Percentiles rank a stretch among this genome's conserved stretches.
These are phyloP conservation scores for Setomelanomma holmii DNA, from an alignment of 2,329 filamentous ascomycete species.

Conservation along the genomic window DNA sequence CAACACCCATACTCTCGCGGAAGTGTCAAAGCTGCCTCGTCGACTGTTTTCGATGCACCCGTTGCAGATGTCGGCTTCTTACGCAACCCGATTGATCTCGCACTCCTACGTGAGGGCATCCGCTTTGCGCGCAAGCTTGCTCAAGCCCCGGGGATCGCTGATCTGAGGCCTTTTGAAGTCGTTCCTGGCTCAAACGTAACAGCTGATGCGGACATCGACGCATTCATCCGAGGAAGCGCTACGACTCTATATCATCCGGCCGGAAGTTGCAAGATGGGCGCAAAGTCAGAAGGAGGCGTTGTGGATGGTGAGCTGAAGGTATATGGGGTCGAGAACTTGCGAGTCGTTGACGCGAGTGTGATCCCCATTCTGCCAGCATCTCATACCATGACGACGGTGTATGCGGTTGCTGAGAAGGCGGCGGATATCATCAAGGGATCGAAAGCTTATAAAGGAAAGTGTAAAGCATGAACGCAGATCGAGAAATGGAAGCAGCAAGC, in stretches of 20 bases:
- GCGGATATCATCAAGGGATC: constrained; percentile 17
- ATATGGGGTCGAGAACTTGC: constrained; percentile 30
- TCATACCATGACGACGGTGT: constrained; percentile 30
- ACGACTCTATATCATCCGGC: constrained; percentile 34
- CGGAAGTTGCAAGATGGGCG: constrained; percentile 35
- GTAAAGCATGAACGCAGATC: too few species aligned
- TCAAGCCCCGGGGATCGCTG: constrained; percentile 14
- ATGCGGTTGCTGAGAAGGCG: constrained; percentile 26
- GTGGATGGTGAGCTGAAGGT: constrained; percentile 34
- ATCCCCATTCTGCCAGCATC: constrained; percentile 25
- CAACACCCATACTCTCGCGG: constrained; percentile 37
- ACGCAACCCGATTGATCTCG: constrained; percentile 30
- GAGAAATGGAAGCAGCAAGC: too few species aligned
- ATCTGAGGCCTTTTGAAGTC: constrained; percentile 27
- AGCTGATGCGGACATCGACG: constrained; percentile 22
- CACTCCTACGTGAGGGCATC: constrained; percentile 29
- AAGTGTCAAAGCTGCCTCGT: constrained; percentile 26
- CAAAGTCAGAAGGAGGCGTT: constrained; percentile 34
- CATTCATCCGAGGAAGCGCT: constrained; percentile 18
- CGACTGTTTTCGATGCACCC: constrained; percentile 31
- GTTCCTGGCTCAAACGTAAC: constrained; percentile 29
- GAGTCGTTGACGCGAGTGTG: constrained; percentile 27
- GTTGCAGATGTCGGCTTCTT: constrained; percentile 31
- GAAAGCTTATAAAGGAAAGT: not conserved
- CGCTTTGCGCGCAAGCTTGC: constrained; percentile 24